Evolutionary conservation across 768 basidiomycete species (phyloP).

Genomic region (Amanita inopinata): DNA sequence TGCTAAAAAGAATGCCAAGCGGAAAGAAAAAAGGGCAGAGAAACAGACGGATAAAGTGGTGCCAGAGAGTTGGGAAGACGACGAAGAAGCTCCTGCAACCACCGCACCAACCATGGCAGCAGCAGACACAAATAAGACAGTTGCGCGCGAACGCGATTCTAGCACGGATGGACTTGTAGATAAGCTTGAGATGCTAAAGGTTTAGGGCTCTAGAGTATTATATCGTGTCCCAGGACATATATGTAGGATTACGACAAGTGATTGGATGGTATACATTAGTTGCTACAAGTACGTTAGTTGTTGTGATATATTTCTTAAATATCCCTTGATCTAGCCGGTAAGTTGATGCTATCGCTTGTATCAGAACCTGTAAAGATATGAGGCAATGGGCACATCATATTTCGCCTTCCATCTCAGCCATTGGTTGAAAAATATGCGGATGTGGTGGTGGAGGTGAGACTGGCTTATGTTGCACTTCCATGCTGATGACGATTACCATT

Average conservation of each 20-base stretch:
- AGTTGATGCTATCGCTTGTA: too few species aligned
- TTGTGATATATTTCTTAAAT: neutral
- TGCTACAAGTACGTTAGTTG: slow-evolving; percentile 31
- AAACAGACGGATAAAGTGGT: slow-evolving; percentile 41
- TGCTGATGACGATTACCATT: slow-evolving; percentile 55
- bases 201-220: slow-evolving; percentile 28
- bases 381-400: too few species aligned
- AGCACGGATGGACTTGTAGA: slow-evolving; percentile 27
- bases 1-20: slow-evolving; percentile 74
- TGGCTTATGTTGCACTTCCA: slow-evolving; percentile 53
- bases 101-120: slow-evolving; percentile 1
- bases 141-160: neutral
- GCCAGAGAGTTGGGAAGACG: slow-evolving; percentile 75
- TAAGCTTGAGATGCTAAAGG: slow-evolving; percentile 47
- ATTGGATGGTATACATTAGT: slow-evolving; percentile 21
- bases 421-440: too few species aligned
- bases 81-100: slow-evolving; percentile 22
- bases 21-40: slow-evolving; percentile 57
- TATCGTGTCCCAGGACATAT: neutral
- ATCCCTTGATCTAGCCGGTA: neutral
- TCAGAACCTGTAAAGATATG: too few species aligned
- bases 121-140: neutral
- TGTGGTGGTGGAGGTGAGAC: slow-evolving; percentile 18
- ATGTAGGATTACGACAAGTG: neutral
- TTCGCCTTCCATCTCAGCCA: too few species aligned